Base-by-base conservation (phyloP, 805 yeast genomes). In the Saturnispora besseyi region DNA sequence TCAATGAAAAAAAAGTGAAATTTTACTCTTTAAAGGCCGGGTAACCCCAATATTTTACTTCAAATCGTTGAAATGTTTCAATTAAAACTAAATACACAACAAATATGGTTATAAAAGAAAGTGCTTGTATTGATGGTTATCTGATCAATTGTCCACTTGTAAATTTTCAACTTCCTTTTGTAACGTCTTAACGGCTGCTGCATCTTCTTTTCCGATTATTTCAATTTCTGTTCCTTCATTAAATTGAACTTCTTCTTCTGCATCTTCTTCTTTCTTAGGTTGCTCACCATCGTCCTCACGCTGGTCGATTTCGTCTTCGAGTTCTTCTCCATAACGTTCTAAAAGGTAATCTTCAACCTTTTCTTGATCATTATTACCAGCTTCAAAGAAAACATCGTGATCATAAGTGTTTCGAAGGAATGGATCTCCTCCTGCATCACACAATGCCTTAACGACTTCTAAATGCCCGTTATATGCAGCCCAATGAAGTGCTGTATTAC, bases 401-500 rank as follows among this genome's bases (percentile, higher is more conserved):
- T 80, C 85, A 45, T 82, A 77, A 10, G 69, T 61, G 68, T 93
- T 93, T 65, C 82, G 84, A 34, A 77, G 60, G 59, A 86, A 85
- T 7, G 95, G 90, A 63, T 91, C 96, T 1, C 89, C 95, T 5
- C 76, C 75, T 57, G 78, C 85, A 21, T 85, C 91, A 64, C 91
- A 82, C 41, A 93, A 69, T 11, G 78, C 59, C 62, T 84, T 68
- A 21, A 87, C 91, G 8, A 83, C 70, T 3, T 77, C 81, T 51
- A 87, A 65, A 59, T 89, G 89, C 1, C 97, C 98, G 59, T 87
- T 89, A 56, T 81, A 77, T 0, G 95, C 77, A 0, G 98, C 97
- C 99, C 99, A 93, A 64, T 93, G 98, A 55, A 93, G 72, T 1
- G 98, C 85, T 0, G 99, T 90, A 64, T 93, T 93, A 2, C 98